phyloP scores from a whole-genome alignment of 164 flowering plant species.

The Malania oleifera region DNA sequence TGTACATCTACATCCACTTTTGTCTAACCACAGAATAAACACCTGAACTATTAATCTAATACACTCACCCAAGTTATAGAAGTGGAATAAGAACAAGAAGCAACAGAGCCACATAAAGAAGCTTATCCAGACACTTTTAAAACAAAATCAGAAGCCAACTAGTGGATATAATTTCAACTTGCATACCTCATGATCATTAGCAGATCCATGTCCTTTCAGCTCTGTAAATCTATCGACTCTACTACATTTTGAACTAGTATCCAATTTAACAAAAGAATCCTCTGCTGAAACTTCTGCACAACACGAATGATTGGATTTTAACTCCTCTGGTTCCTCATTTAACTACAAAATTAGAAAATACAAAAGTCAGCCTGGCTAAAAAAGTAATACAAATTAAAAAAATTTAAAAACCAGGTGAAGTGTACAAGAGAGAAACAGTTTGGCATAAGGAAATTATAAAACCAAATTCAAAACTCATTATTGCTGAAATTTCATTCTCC shows the following conservation, averaged over 20 bases:
- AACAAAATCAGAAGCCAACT: no score
- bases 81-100: neutral
- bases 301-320: neutral
- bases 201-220: neutral
- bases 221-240: neutral
- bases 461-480: neutral
- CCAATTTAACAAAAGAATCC: neutral
- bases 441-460: neutral
- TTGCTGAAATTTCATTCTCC: neutral
- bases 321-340: neutral
- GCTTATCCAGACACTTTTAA: no score
- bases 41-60: neutral
- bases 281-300: neutral
- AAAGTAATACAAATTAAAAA: neutral
- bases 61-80: neutral
- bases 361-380: neutral
- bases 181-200: neutral
- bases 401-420: neutral
- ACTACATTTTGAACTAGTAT: no score
- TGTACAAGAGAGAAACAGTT: neutral
- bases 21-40: neutral
- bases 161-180: neutral
- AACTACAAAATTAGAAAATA: neutral
- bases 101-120: no score
- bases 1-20: neutral